A percentile compares a stretch with the other conserved stretches of the same genome.
phyloP scores from a whole-genome alignment of 179 eudicot genomes.

The Amaranthus tricolor region DNA sequence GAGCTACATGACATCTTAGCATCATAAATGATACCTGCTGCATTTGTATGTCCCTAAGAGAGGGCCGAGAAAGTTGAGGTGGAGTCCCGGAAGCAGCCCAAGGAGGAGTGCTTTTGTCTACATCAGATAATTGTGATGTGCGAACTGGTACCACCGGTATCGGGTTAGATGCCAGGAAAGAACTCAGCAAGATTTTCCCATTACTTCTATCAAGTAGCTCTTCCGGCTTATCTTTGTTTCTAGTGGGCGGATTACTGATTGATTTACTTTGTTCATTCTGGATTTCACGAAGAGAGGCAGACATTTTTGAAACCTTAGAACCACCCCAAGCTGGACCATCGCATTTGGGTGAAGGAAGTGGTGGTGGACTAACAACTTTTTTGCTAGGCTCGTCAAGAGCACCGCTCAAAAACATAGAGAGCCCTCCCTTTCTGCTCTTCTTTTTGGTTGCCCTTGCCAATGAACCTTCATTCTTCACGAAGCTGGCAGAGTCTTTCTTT shows the following conservation, averaged over 20 bases:
- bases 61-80: conserved; percentile 79
- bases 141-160: conserved; percentile 52
- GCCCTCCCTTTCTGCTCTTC: conserved; percentile 91
- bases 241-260: conserved; percentile 30
- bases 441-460: conserved; percentile 50
- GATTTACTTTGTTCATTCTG: conserved; percentile 77
- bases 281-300: conserved; percentile 77
- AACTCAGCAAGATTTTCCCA: conserved; percentile 56
- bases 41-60: conserved; percentile 87
- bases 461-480: conserved; percentile 30
- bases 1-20: not conserved
- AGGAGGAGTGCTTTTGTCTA: conserved; percentile 75
- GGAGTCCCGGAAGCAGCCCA: conserved; percentile 99
- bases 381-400: conserved; percentile 72
- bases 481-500: conserved; percentile 32
- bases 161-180: conserved; percentile 73
- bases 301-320: conserved; percentile 51
- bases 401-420: conserved; percentile 87
- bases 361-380: conserved; percentile 38
- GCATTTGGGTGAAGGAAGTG: conserved; percentile 54
- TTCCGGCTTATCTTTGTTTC: conserved; percentile 46
- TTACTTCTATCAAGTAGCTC: conserved; percentile 40
- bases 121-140: conserved; percentile 49
- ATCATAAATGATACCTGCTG: conserved; percentile 62
- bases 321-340: conserved; percentile 99